Evolutionary conservation across 2,329 filamentous ascomycete species (phyloP).

Genomic region (Beauveria sp.): DNA sequence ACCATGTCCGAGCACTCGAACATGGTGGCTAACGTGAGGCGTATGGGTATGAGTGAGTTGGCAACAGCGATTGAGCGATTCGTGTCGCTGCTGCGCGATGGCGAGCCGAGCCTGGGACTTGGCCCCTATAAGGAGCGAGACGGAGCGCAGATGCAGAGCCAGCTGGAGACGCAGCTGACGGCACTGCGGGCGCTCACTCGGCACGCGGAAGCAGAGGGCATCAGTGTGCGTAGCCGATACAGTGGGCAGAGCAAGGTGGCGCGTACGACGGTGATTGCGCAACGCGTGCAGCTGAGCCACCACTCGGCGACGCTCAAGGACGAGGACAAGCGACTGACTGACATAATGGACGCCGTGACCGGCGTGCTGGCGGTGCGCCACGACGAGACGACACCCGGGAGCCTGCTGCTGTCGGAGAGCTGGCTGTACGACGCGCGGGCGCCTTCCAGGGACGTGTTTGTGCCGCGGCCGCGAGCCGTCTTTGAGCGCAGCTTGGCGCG

Average conservation of each 20-base stretch:
- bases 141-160: constrained; percentile 22
- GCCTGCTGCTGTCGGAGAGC: constrained; percentile 59
- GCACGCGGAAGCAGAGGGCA: constrained; percentile 36
- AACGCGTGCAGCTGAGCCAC: constrained; percentile 72
- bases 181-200: constrained; percentile 40
- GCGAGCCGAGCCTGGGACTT: constrained; percentile 30
- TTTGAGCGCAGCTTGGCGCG: constrained; percentile 64
- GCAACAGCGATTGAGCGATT: constrained; percentile 20
- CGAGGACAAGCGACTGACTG: constrained; percentile 63
- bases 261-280: constrained; percentile 70
- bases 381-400: constrained; percentile 22
- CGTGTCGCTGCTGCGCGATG: constrained; percentile 24
- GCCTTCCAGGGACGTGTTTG: constrained; percentile 66
- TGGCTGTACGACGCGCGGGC: constrained; percentile 68
- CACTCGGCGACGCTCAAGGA: constrained; percentile 64
- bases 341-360: constrained; percentile 47
- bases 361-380: constrained; percentile 20
- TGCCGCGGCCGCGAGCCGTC: constrained; percentile 61
- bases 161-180: constrained; percentile 34
- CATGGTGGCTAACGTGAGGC: constrained; percentile 51
- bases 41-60: constrained; percentile 35
- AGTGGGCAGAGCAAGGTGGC: constrained; percentile 62
- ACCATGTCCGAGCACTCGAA: constrained; percentile 42
- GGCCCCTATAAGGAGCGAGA: constrained; percentile 22
- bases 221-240: constrained; percentile 64